Evolutionary conservation across 2,329 filamentous ascomycete species (phyloP).

Genomic region (Diaporthe nobilis): DNA sequence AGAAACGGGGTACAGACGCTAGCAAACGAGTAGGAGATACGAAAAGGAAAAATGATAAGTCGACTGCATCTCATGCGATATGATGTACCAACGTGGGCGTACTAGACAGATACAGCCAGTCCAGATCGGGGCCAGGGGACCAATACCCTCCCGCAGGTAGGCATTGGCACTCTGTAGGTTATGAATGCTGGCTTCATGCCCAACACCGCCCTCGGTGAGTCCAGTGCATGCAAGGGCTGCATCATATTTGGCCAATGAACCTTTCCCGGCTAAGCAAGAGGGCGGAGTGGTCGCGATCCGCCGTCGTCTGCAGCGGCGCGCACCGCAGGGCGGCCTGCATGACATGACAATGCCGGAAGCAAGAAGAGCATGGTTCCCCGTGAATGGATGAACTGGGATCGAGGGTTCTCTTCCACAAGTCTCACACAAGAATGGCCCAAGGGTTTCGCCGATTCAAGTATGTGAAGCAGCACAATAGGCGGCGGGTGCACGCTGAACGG

Average conservation of each 20-base stretch:
- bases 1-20: slow-evolving; percentile 3
- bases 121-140: neutral
- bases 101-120: neutral
- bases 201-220: slow-evolving; percentile 7
- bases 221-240: neutral
- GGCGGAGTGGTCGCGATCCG: slow-evolving; percentile 5
- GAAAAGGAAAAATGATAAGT: neutral
- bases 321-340: slow-evolving; percentile 23
- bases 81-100: neutral
- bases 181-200: neutral
- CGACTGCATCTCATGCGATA: neutral
- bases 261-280: slow-evolving; percentile 10
- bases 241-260: neutral
- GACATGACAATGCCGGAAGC: neutral
- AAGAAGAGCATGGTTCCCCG: neutral
- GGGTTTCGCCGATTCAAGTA: neutral
- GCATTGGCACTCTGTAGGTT: neutral
- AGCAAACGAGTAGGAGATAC: neutral
- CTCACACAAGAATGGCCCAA: neutral
- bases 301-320: slow-evolving; percentile 15
- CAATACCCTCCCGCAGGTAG: neutral
- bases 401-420: neutral
- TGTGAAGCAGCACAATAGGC: neutral
- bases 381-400: neutral
- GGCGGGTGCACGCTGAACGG: slow-evolving; percentile 18